Base-by-base conservation (phyloP, 805 yeast genomes). In the Grigorovia transvaalensis region DNA sequence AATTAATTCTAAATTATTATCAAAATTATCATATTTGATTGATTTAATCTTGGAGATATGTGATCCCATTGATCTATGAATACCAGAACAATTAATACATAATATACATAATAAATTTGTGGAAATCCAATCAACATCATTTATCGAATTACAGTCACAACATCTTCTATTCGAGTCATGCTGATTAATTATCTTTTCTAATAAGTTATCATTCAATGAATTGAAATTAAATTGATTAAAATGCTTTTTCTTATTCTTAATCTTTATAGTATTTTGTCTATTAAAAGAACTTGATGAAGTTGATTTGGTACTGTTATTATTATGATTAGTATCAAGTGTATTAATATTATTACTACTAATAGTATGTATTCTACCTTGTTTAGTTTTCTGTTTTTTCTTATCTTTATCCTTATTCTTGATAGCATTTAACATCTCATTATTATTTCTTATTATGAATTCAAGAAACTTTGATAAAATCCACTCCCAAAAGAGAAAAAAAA, bases 51-150 rank as follows among this genome's bases (percentile, higher is more conserved):
- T 88, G 7, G 93, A 79, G 4, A 88, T 75, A 56, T 85, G 89
- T 0, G 95, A 75, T 0, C 97, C 96, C 63, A 91, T 67, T 19
- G 88, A 82, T 51, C 96, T 73, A 66, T 90, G 97, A n/a, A 83
- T 81, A 0, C 95, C 89, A 0, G 96, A 82, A 60, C 98, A 90
- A 49, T 82, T 81, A 46, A 88, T 82, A 66, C 98, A 90, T 27
- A 91, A 72, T 2, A 84, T 79, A 30, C 81, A 80, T 51, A 88
- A 67, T 44, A 84, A 67, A 59, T 85, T 89, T 53, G 88, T 73
- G 0, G 96, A 86, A 3, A 91, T 77, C 96, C 96, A 90, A 57
- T 89, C 96, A 15, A 86, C 95, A 2, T 56, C 48, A 15, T 75
- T 79, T 0, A 67, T 60, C 1, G 80, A 62, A 0, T 84, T 83